Evolutionary conservation across 345 rosid species (phyloP).

Genomic region (Hirschfeldia incana): DNA sequence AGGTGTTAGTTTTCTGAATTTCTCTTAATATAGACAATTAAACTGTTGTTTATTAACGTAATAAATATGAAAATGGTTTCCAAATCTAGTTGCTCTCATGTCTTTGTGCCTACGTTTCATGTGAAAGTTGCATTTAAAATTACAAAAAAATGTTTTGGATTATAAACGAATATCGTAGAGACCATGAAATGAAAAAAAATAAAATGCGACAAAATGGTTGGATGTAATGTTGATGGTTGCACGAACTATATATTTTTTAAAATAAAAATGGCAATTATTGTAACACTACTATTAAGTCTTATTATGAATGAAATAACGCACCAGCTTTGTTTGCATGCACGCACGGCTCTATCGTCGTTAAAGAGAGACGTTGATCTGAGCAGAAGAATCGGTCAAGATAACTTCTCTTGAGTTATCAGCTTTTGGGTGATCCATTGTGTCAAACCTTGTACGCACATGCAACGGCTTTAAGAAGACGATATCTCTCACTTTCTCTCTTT

Average conservation of each 20-base stretch:
- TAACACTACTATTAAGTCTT: too few relatives aligned
- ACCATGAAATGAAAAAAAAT: conserved; percentile 26
- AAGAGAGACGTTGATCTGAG: conserved; percentile 49
- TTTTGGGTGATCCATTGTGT: conserved; percentile 62
- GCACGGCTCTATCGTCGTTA: conserved; percentile 6
- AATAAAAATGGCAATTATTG: neutral
- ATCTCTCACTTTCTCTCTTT: conserved; percentile 54
- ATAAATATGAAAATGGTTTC: conserved; percentile 20
- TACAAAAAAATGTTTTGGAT: neutral
- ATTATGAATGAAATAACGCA: neutral
- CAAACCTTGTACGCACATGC: conserved; percentile 62
- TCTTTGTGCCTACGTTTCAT: conserved; percentile 38
- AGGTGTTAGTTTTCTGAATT: conserved; percentile 30
- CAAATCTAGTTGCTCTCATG: conserved; percentile 22
- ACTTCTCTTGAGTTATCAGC: conserved; percentile 60
- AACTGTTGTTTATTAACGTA: conserved; percentile 3
- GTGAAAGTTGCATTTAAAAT: neutral
- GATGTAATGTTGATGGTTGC: too few relatives aligned
- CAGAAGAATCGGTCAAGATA: conserved; percentile 54
- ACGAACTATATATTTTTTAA: too few relatives aligned
- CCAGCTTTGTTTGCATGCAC: conserved; percentile 1
- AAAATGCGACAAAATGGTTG: too few relatives aligned
- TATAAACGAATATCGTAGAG: conserved; percentile 6
- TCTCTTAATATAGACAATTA: conserved; percentile 38
- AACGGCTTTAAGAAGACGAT: conserved; percentile 63